Conservation (phyloP, 495 filamentous ascomycete genomes). For the Parachaetomium inaequale region DNA sequence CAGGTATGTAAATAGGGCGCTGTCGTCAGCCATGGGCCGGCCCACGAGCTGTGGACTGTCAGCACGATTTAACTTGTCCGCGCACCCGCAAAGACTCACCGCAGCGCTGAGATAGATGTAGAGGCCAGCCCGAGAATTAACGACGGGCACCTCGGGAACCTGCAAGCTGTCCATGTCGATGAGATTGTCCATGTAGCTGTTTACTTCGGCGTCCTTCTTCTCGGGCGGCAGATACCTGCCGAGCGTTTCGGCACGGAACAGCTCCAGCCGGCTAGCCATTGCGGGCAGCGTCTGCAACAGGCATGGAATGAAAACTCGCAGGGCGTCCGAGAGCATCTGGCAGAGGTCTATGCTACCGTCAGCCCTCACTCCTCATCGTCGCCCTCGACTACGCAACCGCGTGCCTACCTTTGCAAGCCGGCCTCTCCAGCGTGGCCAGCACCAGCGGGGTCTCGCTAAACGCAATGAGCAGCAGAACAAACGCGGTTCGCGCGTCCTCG, state of each 20-base stretch:
- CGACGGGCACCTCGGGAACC: constrained; percentile 61
- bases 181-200: constrained; percentile 52
- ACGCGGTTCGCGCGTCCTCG: constrained; percentile 50
- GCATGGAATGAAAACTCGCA: constrained; percentile 53
- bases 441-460: constrained; percentile 51
- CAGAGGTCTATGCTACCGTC: constrained; percentile 36
- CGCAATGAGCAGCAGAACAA: constrained; percentile 49
- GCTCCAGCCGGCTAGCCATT: constrained; percentile 49
- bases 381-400: background rate
- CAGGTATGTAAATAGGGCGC: constrained; percentile 70
- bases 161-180: constrained; percentile 52
- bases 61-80: constrained; percentile 27
- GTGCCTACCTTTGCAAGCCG: constrained; percentile 41
- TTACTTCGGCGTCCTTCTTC: constrained; percentile 48
- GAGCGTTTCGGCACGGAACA: constrained; percentile 50
- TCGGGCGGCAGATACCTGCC: constrained; percentile 43
- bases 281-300: constrained; percentile 48
- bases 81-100: constrained; percentile 45
- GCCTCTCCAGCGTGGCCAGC: constrained; percentile 42
- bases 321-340: constrained; percentile 44
- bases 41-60: constrained; percentile 62
- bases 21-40: constrained; percentile 79
- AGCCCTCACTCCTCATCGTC: background rate
- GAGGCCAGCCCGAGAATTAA: constrained; percentile 82
- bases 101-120: constrained; percentile 89